phyloP scores from a whole-genome alignment of 2,329 filamentous ascomycete genomes.

The Rasamsonia emersonii region DNA sequence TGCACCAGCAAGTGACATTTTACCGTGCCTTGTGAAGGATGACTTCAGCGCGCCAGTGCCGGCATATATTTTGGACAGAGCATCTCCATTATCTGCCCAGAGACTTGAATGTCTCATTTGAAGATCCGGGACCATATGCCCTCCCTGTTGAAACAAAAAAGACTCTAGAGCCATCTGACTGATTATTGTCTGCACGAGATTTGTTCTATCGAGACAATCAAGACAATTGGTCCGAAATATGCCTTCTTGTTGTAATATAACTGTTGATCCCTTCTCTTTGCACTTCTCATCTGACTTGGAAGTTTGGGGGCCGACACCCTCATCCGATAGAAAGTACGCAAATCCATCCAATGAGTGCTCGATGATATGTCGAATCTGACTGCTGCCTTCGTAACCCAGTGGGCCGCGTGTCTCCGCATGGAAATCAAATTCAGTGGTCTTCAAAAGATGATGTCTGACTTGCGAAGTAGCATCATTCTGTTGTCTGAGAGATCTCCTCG shows the following conservation, averaged over 20 bases:
- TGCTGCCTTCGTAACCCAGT: conserved; percentile 83
- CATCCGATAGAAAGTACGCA: conserved; percentile 81
- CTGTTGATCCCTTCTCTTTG: conserved; percentile 41
- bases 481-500: conserved; percentile 61
- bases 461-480: conserved; percentile 42
- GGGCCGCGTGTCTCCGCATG: conserved; percentile 87
- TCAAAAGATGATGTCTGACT: conserved; percentile 64
- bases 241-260: conserved; percentile 86
- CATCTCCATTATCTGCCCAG: conserved; percentile 97
- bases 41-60: conserved; percentile 93
- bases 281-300: conserved; percentile 35
- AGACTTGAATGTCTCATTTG: conserved; percentile 87
- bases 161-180: conserved; percentile 86
- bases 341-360: conserved; percentile 75
- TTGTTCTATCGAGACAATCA: conserved; percentile 91
- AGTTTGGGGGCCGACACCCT: conserved; percentile 45
- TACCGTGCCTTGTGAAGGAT: conserved; percentile 86
- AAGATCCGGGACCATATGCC: conserved; percentile 67
- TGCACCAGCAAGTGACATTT: conserved; percentile 89
- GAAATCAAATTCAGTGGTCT: conserved; percentile 87
- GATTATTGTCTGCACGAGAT: conserved; percentile 90
- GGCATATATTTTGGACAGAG: conserved; percentile 88
- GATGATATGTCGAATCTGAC: conserved; percentile 69
- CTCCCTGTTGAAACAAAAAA: conserved; percentile 66
- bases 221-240: conserved; percentile 93